phyloP scores from a whole-genome alignment of 2,329 filamentous ascomycete genomes.

The Neonectria magnoliae region DNA sequence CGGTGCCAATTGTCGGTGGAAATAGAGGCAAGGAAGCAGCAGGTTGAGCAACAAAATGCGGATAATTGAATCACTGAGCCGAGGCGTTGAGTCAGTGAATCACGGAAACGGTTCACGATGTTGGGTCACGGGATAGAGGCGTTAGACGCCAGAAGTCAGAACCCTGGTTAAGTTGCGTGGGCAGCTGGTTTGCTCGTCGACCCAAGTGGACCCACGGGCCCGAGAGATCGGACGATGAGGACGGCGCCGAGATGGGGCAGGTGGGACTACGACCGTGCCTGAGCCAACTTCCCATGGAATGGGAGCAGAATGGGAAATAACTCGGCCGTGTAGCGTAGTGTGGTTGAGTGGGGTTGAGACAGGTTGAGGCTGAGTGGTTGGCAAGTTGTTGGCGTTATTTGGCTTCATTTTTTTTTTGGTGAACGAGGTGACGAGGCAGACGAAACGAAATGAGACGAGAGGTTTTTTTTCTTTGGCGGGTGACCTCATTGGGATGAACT shows the following conservation, averaged over 20 bases:
- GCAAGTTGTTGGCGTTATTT: neutral
- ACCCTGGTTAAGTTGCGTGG: neutral
- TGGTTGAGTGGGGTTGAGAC: neutral
- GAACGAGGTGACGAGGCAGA: neutral
- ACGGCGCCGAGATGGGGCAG: constrained; percentile 38
- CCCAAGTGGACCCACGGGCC: constrained; percentile 42
- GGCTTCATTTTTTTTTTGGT: neutral
- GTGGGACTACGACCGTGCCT: constrained; percentile 25
- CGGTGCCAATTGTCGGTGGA: neutral
- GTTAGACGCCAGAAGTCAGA: constrained; percentile 20
- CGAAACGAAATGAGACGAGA: neutral
- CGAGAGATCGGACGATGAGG: constrained; percentile 42
- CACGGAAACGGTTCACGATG: constrained; percentile 31
- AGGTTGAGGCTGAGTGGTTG: neutral
- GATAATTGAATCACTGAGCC: neutral
- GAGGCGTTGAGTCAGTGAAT: constrained; percentile 32
- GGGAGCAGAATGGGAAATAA: constrained; percentile 6
- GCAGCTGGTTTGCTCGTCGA: constrained; percentile 35
- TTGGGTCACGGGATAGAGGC: constrained; percentile 39
- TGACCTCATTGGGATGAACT: neutral
- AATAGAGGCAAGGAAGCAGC: neutral
- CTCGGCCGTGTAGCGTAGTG: neutral
- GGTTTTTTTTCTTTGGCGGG: neutral
- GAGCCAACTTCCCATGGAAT: constrained; percentile 19
- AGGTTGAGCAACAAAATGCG: neutral